Evolutionary conservation across 148 eudicot genomes (phyloP).

Genomic region (Persicaria maculosa): DNA sequence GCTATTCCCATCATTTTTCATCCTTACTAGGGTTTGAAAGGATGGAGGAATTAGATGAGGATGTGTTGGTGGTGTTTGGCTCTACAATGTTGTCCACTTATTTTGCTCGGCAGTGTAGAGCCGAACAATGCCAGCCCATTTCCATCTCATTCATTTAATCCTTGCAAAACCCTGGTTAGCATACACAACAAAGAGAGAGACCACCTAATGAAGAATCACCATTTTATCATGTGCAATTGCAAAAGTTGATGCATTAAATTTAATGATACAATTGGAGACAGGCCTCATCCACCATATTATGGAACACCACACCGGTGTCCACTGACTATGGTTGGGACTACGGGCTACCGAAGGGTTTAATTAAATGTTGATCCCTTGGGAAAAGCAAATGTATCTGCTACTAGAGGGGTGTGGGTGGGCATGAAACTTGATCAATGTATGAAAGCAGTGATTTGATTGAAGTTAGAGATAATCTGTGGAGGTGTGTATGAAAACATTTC

Average conservation of each 20-base stretch:
- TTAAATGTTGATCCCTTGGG: constrained; percentile 80
- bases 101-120: constrained; percentile 40
- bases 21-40: not conserved
- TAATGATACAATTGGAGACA: constrained; percentile 63
- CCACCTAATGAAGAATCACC: constrained; percentile 37
- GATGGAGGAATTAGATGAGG: not conserved
- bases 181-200: constrained; percentile 71
- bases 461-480: not conserved
- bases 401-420: not conserved
- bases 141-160: constrained; percentile 78
- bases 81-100: not conserved
- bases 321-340: constrained; percentile 77
- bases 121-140: constrained; percentile 96
- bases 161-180: constrained; percentile 75
- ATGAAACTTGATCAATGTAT: not conserved
- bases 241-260: not conserved
- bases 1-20: constrained; percentile 75
- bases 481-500: not conserved
- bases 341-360: constrained; percentile 77
- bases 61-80: not conserved
- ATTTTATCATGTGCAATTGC: not conserved
- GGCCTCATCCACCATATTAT: constrained; percentile 80
- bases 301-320: constrained; percentile 73
- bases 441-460: constrained; percentile 1
- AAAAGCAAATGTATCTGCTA: not conserved